These are phyloP conservation scores for Coleophoma cylindrospora DNA, from an alignment of 2,329 filamentous ascomycete species.

Conservation along the genomic window DNA sequence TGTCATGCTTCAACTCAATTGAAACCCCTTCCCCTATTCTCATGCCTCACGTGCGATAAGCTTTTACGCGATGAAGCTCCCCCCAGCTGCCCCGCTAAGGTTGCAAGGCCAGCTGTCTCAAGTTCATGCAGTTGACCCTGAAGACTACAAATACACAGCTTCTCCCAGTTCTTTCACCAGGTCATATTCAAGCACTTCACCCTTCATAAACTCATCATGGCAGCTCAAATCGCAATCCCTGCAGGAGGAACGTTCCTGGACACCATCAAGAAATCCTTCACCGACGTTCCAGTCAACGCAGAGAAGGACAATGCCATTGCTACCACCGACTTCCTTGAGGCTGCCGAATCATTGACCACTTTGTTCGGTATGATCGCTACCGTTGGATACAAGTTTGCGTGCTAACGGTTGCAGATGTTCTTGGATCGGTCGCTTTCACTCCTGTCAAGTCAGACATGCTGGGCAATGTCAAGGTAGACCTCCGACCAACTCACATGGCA, in stretches of 20 bases:
- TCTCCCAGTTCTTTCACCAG: no score
- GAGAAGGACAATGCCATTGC: conserved; percentile 71
- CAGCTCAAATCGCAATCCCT: conserved; percentile 20
- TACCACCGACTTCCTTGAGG: conserved; percentile 86
- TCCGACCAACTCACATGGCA: not conserved
- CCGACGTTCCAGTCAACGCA: conserved; percentile 71
- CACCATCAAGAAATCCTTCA: conserved; percentile 78
- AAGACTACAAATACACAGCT: not conserved
- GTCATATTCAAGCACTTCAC: not conserved
- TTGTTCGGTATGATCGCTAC: conserved; percentile 66
- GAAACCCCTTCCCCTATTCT: not conserved
- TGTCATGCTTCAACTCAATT: no score
- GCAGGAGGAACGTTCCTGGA: conserved; percentile 68
- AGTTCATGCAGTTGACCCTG: not conserved
- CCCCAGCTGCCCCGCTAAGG: not conserved
- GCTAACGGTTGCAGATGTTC: conserved; percentile 40
- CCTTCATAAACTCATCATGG: conserved; percentile 12
- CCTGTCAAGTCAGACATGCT: conserved; percentile 89
- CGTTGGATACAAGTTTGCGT: not conserved
- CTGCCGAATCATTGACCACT: conserved; percentile 77
- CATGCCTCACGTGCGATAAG: not conserved
- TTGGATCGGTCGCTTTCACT: conserved; percentile 72
- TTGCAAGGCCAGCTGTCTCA: not conserved
- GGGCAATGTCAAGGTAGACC: conserved; percentile 79
- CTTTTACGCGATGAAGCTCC: not conserved